Evolutionary conservation across 306 rosid genomes (phyloP).

Genomic region (Abrus precatorius): DNA sequence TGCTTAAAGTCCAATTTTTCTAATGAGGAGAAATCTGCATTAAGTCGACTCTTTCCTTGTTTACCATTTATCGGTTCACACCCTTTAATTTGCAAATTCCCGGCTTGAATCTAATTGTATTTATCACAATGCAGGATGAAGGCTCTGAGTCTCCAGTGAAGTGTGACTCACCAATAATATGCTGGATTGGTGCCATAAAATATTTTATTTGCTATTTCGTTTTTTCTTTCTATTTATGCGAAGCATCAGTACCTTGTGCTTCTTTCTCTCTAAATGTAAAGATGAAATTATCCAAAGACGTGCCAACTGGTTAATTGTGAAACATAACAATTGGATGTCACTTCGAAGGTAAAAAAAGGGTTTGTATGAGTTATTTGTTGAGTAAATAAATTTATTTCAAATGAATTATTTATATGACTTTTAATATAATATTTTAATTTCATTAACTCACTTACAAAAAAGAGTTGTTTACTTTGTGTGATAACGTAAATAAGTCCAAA

Average conservation of each 20-base stretch:
- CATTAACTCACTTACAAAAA: too few relatives aligned
- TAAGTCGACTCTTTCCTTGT: too few relatives aligned
- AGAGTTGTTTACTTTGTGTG: too few relatives aligned
- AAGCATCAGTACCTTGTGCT: slow-evolving; percentile 2
- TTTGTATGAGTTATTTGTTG: too few relatives aligned
- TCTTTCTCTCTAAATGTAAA: slow-evolving; percentile 30
- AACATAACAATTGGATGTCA: neutral
- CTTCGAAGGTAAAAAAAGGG: too few relatives aligned
- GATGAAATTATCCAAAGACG: slow-evolving; percentile 1
- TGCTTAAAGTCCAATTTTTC: too few relatives aligned
- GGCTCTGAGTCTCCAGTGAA: slow-evolving; percentile 48
- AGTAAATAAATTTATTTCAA: too few relatives aligned
- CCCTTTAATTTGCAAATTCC: neutral
- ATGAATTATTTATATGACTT: too few relatives aligned
- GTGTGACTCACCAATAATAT: slow-evolving; percentile 9
- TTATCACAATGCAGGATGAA: slow-evolving; percentile 51
- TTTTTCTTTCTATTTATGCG: neutral
- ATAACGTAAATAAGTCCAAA: too few relatives aligned
- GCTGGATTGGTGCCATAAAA: neutral
- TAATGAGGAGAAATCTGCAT: too few relatives aligned
- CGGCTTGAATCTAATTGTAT: neutral
- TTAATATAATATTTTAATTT: too few relatives aligned
- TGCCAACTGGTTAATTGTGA: neutral
- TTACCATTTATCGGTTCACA: too few relatives aligned
- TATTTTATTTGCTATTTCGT: neutral